Evolutionary conservation across 2,329 filamentous ascomycete species (phyloP).

Genomic region (Talaromyces piceae): DNA sequence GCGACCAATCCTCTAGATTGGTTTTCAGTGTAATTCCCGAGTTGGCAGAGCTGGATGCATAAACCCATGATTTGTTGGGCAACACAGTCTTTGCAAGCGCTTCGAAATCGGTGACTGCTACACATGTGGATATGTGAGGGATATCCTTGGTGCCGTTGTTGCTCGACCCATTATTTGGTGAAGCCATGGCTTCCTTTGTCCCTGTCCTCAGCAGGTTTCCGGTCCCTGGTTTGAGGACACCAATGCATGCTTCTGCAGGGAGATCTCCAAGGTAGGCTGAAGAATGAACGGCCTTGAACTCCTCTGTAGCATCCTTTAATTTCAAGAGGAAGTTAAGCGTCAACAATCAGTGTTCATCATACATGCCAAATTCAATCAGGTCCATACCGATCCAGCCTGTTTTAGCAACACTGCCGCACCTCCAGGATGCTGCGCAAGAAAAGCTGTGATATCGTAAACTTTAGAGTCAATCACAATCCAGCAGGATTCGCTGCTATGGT

Average conservation of each 20-base stretch:
- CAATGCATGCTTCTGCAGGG: background rate
- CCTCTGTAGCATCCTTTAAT: background rate
- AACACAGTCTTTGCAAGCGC: background rate
- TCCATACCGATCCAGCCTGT: background rate
- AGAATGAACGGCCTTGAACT: slow-evolving; percentile 1
- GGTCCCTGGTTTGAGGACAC: background rate
- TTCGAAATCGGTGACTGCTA: background rate
- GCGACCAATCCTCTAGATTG: background rate
- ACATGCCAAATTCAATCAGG: background rate
- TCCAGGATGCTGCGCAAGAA: background rate
- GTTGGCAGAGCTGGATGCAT: background rate
- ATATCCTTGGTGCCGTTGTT: background rate
- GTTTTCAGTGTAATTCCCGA: background rate
- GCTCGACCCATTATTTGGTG: background rate
- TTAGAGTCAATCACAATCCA: background rate
- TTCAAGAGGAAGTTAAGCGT: background rate
- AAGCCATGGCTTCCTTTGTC: background rate
- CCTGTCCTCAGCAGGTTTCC: background rate
- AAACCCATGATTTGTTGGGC: background rate
- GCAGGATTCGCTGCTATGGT: background rate
- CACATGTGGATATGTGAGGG: background rate
- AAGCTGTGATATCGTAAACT: slow-evolving; percentile 1
- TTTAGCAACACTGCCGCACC: background rate
- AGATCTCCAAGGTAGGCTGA: background rate
- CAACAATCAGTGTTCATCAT: background rate